phyloP scores from a whole-genome alignment of 2,329 filamentous ascomycete species.

The Graphilbum fragrans region DNA sequence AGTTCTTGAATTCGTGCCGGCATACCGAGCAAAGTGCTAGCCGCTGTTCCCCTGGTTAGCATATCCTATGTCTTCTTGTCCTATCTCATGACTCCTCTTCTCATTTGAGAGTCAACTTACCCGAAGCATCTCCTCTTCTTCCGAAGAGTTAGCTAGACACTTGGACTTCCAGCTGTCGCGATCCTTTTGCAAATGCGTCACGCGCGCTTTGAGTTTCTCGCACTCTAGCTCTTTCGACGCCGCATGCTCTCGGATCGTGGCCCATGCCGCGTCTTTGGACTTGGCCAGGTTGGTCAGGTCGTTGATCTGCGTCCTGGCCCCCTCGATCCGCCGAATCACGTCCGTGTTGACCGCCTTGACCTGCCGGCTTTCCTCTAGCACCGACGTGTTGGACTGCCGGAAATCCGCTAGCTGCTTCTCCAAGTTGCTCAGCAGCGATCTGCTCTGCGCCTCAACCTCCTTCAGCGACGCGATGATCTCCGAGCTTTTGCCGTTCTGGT shows the following conservation, averaged over 20 bases:
- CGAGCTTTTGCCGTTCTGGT: slow-evolving; percentile 79
- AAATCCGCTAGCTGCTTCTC: slow-evolving; percentile 85
- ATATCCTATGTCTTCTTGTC: no score
- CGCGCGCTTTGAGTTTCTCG: slow-evolving; percentile 64
- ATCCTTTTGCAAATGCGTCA: slow-evolving; percentile 71
- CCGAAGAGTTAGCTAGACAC: slow-evolving; percentile 65
- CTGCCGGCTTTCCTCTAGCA: slow-evolving; percentile 61
- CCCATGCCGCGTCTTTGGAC: slow-evolving; percentile 55
- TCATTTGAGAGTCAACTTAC: no score
- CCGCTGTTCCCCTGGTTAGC: slow-evolving; percentile 36
- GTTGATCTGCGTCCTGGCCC: slow-evolving; percentile 60
- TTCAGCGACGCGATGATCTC: slow-evolving; percentile 92
- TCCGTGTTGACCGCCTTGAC: slow-evolving; percentile 64
- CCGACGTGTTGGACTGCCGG: slow-evolving; percentile 62
- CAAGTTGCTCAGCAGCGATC: slow-evolving; percentile 65
- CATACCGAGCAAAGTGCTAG: slow-evolving; percentile 87
- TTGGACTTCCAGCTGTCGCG: slow-evolving; percentile 79
- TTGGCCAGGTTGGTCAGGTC: slow-evolving; percentile 66
- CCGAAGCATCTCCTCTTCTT: slow-evolving; percentile 74
- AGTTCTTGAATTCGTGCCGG: slow-evolving; percentile 87
- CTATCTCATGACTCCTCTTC: no score
- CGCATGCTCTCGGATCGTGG: slow-evolving; percentile 41
- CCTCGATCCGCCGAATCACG: slow-evolving; percentile 55
- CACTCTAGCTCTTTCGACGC: slow-evolving; percentile 59
- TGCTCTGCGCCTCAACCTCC: slow-evolving; percentile 70